These are phyloP conservation scores for Pseudocercospora pini-densiflorae DNA, from an alignment of 2,329 filamentous ascomycete species.

Conservation along the genomic window DNA sequence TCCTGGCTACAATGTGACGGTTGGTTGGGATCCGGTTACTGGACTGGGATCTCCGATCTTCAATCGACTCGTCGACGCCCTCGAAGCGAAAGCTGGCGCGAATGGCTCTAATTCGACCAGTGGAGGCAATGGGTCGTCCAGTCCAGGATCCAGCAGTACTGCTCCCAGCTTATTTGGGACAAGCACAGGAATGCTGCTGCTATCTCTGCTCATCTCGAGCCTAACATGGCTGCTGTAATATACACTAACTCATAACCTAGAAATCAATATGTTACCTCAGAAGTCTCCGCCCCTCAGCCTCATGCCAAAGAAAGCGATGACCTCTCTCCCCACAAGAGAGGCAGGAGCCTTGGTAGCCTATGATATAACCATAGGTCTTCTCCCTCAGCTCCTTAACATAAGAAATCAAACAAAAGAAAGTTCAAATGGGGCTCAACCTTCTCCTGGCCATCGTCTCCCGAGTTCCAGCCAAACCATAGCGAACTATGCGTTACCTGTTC, in stretches of 20 bases:
- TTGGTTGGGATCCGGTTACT: constrained; percentile 33
- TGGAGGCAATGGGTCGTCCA: not conserved
- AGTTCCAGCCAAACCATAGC: not conserved
- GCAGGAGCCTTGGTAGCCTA: not conserved
- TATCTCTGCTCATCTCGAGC: not conserved
- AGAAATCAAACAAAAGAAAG: not conserved
- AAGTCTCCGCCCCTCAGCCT: not conserved
- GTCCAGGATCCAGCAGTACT: not conserved
- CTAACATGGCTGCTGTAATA: not conserved
- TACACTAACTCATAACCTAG: not conserved
- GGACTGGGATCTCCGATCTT: constrained; percentile 17
- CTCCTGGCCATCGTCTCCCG: not conserved
- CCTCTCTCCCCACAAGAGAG: not conserved
- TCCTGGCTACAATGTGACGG: constrained; percentile 30
- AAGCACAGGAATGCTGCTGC: not conserved
- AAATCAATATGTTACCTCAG: not conserved
- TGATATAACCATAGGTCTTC: not conserved
- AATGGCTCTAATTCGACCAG: not conserved
- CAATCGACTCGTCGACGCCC: not conserved
- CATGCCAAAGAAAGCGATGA: not conserved
- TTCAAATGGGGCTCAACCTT: not conserved
- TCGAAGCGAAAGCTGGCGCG: not conserved
- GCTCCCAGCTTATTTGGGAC: not conserved
- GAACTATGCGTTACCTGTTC: too few species aligned
- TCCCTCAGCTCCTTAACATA: not conserved